phyloP scores from a whole-genome alignment of 1,139 yeast genomes.

The Lodderomyces pseudojiufengensis region DNA sequence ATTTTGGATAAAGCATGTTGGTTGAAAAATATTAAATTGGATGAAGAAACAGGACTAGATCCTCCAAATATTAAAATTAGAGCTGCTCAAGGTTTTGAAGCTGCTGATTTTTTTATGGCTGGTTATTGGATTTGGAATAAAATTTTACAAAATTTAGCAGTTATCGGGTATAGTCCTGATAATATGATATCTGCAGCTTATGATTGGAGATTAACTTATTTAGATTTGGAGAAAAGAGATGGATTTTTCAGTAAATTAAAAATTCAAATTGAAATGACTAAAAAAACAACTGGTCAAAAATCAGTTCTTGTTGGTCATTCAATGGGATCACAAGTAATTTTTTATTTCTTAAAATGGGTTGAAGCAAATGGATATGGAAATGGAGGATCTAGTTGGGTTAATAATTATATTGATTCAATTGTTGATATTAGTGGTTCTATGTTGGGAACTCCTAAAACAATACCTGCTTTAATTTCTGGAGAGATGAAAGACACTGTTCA shows the following conservation, averaged over 20 bases:
- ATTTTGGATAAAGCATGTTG: slow-evolving; percentile 87
- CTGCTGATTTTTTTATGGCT: slow-evolving; percentile 93
- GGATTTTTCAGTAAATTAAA: slow-evolving; percentile 78
- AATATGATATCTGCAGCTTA: slow-evolving; percentile 89
- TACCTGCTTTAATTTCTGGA: slow-evolving; percentile 88
- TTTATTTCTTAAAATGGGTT: slow-evolving; percentile 91
- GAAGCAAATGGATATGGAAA: slow-evolving; percentile 91
- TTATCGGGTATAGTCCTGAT: slow-evolving; percentile 88
- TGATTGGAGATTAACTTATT: slow-evolving; percentile 92
- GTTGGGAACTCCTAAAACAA: slow-evolving; percentile 91
- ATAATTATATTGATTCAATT: slow-evolving; percentile 72
- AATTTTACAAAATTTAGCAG: slow-evolving; percentile 86
- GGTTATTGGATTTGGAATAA: slow-evolving; percentile 99
- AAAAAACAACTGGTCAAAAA: slow-evolving; percentile 57
- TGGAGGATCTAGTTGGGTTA: slow-evolving; percentile 87
- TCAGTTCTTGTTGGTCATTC: slow-evolving; percentile 86
- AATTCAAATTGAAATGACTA: slow-evolving; percentile 58
- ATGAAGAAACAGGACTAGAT: slow-evolving; percentile 87
- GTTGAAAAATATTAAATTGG: slow-evolving; percentile 87
- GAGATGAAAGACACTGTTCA: slow-evolving; percentile 98
- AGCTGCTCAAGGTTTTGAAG: slow-evolving; percentile 95
- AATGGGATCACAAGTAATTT: slow-evolving; percentile 91
- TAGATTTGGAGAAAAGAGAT: slow-evolving; percentile 85
- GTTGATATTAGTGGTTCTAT: slow-evolving; percentile 86
- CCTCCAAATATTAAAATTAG: slow-evolving; percentile 77